Base-by-base conservation (phyloP, 352 stramenopile genomes). In the Pythium diclinum region DNA sequence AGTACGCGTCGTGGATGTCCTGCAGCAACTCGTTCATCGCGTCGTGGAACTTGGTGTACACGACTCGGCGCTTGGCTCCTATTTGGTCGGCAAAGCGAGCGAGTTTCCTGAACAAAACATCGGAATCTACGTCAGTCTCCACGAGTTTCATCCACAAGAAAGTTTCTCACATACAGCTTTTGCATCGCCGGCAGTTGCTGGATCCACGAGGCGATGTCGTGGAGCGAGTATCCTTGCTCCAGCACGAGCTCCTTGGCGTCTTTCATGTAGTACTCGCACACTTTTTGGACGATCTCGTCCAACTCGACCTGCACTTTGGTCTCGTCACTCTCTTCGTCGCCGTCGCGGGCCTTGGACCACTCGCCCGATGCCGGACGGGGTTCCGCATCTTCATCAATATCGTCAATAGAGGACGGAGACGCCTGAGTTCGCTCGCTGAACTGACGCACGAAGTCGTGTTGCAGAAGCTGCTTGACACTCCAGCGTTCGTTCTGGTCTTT, bases 401-500 rank as follows among this genome's bases (percentile, higher is more conserved):
- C 59, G 17, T 65, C 64, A 11, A 77, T 72, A 1, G 47, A 21
- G 2, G 55, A 54, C 11, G 67, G 46, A 10, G 46, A 67, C 21
- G 59, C 3, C 16, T 36, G 38, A 6, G 44, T 6, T 17, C 57
- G 56, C 28, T 70, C 64, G 42, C 51, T 48, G 48, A 62, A 87
- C 48, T 92, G 62, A 32, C 68, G 72, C 14, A 86, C 62, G 56
- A 94, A 94, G 13, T 87, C 77, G 68, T 94, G 85, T 38, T 71
- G 73, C 16, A 94, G 77, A 51, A 94, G 65, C 32, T 94, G 72
- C 59, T 91, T 91, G 61, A 94, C 73, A 46, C 78, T 91, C 85
- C 85, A 94, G 30, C 85, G 78, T 53, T 94, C 82, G 0, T 68
- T 75, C 36, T 92, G 83, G 32, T 94, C 84, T 44, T 92, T 92